These are phyloP conservation scores for Russula compacta DNA, from an alignment of 768 basidiomycete genomes.

Conservation along the genomic window DNA sequence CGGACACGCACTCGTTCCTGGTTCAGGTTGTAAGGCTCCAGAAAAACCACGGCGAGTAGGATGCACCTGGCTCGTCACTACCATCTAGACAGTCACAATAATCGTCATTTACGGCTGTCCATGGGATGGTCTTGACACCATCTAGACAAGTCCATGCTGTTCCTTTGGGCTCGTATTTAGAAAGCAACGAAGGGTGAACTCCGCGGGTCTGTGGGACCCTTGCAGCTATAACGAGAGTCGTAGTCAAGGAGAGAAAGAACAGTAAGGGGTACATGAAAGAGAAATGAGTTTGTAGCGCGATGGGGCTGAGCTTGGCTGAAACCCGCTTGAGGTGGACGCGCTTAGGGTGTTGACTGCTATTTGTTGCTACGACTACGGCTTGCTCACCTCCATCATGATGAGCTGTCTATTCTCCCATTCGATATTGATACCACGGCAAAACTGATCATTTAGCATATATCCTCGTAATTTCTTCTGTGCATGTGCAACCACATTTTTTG, in stretches of 20 bases:
- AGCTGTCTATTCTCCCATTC: too few relatives aligned
- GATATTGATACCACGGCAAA: constrained; percentile 11
- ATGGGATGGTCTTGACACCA: constrained; percentile 67
- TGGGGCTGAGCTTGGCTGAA: neutral
- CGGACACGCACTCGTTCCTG: constrained; percentile 81
- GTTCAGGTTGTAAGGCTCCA: constrained; percentile 1
- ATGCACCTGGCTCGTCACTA: constrained; percentile 86
- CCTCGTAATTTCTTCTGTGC: constrained; percentile 9
- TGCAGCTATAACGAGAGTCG: neutral
- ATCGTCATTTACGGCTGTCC: constrained; percentile 84
- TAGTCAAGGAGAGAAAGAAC: neutral
- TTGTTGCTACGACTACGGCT: neutral
- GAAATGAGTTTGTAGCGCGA: neutral
- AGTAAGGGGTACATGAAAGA: constrained; percentile 2
- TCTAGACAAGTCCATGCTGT: constrained; percentile 70
- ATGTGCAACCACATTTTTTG: neutral
- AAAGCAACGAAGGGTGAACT: constrained; percentile 43
- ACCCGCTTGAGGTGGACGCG: neutral
- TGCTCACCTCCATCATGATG: neutral
- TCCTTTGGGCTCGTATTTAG: constrained; percentile 46
- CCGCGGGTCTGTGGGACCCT: constrained; percentile 44
- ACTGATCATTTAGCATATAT: constrained; percentile 17
- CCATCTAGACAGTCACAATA: constrained; percentile 92
- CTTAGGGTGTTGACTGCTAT: neutral
- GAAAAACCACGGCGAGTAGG: neutral